Base-by-base conservation (phyloP, 2,329 filamentous ascomycete species). In the Penicillium sclerotiorum region DNA sequence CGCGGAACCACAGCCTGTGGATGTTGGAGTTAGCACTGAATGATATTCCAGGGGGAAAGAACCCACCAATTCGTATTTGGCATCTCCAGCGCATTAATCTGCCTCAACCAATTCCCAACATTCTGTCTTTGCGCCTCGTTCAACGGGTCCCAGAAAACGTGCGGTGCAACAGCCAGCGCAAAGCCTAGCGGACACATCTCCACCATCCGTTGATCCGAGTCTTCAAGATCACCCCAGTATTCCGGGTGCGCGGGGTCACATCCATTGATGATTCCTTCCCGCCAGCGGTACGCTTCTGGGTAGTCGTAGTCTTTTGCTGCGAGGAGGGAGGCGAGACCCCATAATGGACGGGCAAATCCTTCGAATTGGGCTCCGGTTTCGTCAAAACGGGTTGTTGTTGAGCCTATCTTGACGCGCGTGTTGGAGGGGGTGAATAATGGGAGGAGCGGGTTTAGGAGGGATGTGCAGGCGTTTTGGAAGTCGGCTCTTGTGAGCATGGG, bases 181-280 rank as follows among this genome's bases (percentile, higher is more conserved):
- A 84, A 92, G 0, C 88, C 89, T 50, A 92, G 78, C 1, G 88
- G 88, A 64, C 88, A 91, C 79, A 90, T 89, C 67, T 93, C 89
- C 2, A 92, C 89, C 89, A 92, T 92, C 21, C 88, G 77, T 74
- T 92, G 88, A 63, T 92, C 89, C 49, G 86, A 84, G 63, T 91
- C 87, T 57, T 84, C 79, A 56, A 89, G 87, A 48, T 82, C 84
- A 0, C 88, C 88, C 88, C 88, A 93, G 62, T 86, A 92, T 69
- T 91, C 88, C 0, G 81, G 77, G 50, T 75, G 82, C 37, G 83
- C 77, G 0, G 87, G 87, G 59, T 92, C 83, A 0, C 87, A 90
- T 1, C 88, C 89, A 25, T 83, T 79, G 55, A 83, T 82, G 49
- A 92, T 75, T 4, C 88, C 88, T 53, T 87, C 78, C 28, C 89